Conservation (phyloP, 345 rosid genomes). For the Pistacia atlantica region DNA sequence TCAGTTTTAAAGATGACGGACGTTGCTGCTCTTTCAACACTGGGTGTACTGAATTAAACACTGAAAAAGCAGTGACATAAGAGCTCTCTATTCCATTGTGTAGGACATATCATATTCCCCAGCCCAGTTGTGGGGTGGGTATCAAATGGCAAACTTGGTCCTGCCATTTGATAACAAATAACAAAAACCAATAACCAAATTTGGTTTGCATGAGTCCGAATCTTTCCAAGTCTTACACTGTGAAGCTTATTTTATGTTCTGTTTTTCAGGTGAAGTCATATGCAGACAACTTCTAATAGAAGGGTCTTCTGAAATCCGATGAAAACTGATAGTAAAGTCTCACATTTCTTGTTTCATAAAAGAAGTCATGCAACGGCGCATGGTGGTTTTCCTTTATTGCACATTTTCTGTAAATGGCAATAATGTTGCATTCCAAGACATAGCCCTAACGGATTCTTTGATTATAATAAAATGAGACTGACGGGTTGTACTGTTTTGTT, state of each 20-base stretch:
- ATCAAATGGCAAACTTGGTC: neutral
- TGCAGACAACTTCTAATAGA: slow-evolving; percentile 97
- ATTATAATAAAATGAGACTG: slow-evolving; percentile 16
- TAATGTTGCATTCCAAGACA: slow-evolving; percentile 2
- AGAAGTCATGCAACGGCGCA: slow-evolving; percentile 7
- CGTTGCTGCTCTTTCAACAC: neutral
- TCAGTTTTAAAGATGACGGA: neutral
- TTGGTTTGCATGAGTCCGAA: neutral
- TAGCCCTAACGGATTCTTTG: neutral
- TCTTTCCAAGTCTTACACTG: neutral
- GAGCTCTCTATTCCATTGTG: neutral
- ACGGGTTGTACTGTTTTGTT: neutral
- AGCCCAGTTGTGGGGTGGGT: neutral
- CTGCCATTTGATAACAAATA: no score
- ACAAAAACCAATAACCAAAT: no score
- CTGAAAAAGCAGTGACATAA: neutral
- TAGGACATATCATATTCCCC: neutral
- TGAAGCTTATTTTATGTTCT: neutral
- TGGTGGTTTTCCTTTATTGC: slow-evolving; percentile 21
- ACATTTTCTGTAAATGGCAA: slow-evolving; percentile 15
- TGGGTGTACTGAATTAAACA: neutral
- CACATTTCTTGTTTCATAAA: neutral
- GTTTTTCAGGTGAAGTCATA: slow-evolving; percentile 63
- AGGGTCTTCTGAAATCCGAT: slow-evolving; percentile 59
- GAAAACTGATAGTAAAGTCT: slow-evolving; percentile 27